Conservation (phyloP, 148 eudicot genomes). For the Chenopodium suecicum region DNA sequence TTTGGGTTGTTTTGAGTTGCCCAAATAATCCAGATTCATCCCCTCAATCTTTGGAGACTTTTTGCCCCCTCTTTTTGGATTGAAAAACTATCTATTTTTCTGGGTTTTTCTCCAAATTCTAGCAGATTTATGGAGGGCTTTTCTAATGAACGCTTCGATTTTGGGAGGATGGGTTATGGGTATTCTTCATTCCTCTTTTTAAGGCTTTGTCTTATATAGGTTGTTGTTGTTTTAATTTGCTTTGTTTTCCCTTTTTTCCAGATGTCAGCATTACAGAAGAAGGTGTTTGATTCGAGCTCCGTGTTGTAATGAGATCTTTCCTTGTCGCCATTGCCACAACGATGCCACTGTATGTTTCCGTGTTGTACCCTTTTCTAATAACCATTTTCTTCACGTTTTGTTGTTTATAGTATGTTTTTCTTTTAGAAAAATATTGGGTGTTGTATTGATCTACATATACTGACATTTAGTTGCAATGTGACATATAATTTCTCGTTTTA, state of each 20-base stretch:
- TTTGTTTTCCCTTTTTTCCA: neutral
- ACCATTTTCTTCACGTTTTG: neutral
- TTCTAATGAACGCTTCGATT: conserved; percentile 75
- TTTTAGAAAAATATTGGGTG: no score
- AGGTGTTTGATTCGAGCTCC: conserved; percentile 96
- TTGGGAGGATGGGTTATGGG: conserved; percentile 99
- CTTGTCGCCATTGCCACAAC: conserved; percentile 96
- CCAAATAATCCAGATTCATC: neutral
- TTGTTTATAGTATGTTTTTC: neutral
- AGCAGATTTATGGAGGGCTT: conserved; percentile 56
- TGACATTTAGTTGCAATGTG: no score
- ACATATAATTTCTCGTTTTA: no score
- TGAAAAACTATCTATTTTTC: no score
- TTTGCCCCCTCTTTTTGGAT: neutral
- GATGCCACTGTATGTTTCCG: conserved; percentile 54
- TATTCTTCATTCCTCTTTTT: conserved; percentile 23
- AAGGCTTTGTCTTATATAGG: neutral
- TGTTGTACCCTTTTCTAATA: neutral
- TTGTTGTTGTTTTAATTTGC: neutral
- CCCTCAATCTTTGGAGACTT: neutral
- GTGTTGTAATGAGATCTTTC: conserved; percentile 86
- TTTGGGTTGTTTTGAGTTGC: conserved; percentile 15
- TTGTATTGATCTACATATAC: no score
- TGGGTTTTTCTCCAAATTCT: neutral
- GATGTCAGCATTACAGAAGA: conserved; percentile 95